Percentiles rank a stretch among this genome's conserved stretches.
These are phyloP conservation scores for Coelastrella sp. DNA, from an alignment of 139 green algal species.

Conservation along the genomic window DNA sequence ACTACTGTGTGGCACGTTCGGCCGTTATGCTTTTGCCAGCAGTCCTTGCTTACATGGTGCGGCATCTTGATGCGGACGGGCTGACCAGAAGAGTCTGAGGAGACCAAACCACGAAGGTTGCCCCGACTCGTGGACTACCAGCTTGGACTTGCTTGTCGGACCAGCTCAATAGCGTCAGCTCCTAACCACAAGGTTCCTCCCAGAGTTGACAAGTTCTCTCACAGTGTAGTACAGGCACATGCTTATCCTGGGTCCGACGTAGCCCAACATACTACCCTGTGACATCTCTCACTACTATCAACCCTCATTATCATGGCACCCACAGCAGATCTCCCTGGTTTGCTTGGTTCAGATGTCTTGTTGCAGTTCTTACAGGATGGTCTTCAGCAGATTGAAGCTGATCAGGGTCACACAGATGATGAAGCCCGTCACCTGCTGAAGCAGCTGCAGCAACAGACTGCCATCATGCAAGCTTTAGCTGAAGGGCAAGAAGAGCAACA, in stretches of 20 bases:
- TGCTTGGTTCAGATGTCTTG: conserved; percentile 28
- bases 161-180: no score
- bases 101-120: no score
- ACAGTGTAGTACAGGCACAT: neutral
- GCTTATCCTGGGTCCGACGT: neutral
- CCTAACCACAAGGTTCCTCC: no score
- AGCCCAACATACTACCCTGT: neutral
- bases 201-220: no score
- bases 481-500: neutral
- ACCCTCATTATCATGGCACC: neutral
- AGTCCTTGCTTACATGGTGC: no score
- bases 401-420: neutral
- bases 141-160: no score
- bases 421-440: conserved; percentile 9
- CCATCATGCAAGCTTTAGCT: neutral
- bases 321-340: neutral
- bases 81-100: no score
- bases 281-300: neutral
- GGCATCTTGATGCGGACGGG: no score
- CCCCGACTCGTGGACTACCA: no score
- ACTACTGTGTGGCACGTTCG: no score
- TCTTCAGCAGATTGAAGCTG: neutral
- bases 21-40: no score
- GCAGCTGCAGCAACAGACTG: conserved; percentile 8
- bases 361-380: conserved; percentile 4